Conservation (phyloP, 179 eudicot genomes). For the Drosera spatulata region DNA sequence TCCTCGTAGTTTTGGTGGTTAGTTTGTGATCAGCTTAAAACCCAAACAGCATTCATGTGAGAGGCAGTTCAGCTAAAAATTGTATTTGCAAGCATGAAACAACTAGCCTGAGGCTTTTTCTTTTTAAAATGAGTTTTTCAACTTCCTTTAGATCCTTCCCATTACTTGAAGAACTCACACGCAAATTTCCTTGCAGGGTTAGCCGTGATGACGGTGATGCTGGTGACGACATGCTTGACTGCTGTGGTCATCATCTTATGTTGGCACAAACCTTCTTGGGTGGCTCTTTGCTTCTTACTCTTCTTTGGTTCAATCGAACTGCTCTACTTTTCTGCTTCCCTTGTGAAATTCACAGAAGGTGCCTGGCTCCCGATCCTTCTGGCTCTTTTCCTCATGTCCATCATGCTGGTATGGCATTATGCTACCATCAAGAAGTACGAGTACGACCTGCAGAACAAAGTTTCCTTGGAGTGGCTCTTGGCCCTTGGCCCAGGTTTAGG, state of each 20-base stretch:
- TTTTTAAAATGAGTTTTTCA: no score
- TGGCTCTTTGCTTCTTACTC: constrained; percentile 68
- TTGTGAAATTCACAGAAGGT: constrained; percentile 73
- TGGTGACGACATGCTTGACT: constrained; percentile 90
- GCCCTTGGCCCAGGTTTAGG: constrained; percentile 83
- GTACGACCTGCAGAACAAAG: constrained; percentile 91
- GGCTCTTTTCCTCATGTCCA: constrained; percentile 66
- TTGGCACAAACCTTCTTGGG: constrained; percentile 79
- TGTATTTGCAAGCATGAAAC: no score
- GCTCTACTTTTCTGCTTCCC: constrained; percentile 92
- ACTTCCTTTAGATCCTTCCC: no score
- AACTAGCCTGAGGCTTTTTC: no score
- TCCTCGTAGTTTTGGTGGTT: no score
- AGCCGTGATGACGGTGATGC: constrained; percentile 92
- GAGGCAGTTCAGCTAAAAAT: no score
- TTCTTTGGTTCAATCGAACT: constrained; percentile 82
- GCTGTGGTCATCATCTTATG: constrained; percentile 77
- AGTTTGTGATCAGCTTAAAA: no score
- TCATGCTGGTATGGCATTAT: constrained; percentile 92
- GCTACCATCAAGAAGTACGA: constrained; percentile 79
- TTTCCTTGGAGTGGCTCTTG: constrained; percentile 82
- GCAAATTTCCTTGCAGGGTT: constrained; percentile 41
- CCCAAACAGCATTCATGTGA: no score
- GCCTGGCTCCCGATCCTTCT: constrained; percentile 95
- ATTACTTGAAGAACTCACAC: background rate